Evolutionary conservation across 208 protist genomes (phyloP), one percentile per base, ranked within the genome.

Genomic region (Acanthamoeba castellanii): DNA sequence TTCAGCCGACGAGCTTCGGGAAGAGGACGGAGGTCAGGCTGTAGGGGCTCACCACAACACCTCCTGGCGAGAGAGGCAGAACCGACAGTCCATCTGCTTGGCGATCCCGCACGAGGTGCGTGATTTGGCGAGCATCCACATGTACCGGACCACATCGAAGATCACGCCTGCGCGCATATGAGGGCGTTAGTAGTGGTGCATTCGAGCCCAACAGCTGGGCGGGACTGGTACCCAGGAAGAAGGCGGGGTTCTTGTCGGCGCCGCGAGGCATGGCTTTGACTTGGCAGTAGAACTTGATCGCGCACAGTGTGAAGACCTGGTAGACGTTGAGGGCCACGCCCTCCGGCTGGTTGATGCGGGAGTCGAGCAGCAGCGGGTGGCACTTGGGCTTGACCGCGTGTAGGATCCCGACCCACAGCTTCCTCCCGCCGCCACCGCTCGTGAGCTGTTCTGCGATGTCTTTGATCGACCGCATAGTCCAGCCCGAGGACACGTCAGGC

Each of bases 271-370:
- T 70, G 27, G 72, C 66, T n/a, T 85, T 87, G 25, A 66, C 91
- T 14, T 87, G 91, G 55, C 91, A 94, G 42, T 94, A 70, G 76
- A 87, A 94, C 61, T 94, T 94, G 47, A 94, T 94, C 27, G 91
- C 91, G 32, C 72, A 87, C 30, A 87, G 30, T 42, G 30, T 30
- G 27, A 37, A 27, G n/a, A 92, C 87, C 88, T 94, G 91, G 57
- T 81, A 94, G n/a, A 94, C 18, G 30, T 94, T 94, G 22, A 94
- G 72, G 6, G 72, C 72, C 11, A 94, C 91, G 61, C 22, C 45
- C 9, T 50, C 13, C 30, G 74, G 52, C n/a, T 25, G 47, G 57
- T 94, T 94, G 72, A 94, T 68, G 72, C 61, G 47, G 7, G 47
- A 34, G 57, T 94, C 91, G 57, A 94, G 61, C 45, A 94, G 91